Evolutionary conservation across 2,329 filamentous ascomycete species (phyloP).

Genomic region (Teratosphaeria viscida): DNA sequence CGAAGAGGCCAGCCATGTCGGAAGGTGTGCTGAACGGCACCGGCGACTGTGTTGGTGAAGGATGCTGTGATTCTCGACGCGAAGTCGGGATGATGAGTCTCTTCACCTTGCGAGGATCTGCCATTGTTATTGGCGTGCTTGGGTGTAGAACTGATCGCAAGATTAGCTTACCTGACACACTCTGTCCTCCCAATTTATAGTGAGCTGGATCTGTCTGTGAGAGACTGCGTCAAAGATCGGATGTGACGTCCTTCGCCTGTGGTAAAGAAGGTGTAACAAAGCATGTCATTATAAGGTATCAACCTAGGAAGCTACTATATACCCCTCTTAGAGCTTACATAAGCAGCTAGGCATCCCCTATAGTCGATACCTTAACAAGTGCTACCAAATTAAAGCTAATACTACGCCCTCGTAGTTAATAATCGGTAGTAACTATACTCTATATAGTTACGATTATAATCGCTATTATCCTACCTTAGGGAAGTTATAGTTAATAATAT

Average conservation of each 20-base stretch:
- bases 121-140: neutral
- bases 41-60: conserved; percentile 41
- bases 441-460: too few species aligned
- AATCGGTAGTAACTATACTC: too few species aligned
- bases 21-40: conserved; percentile 47
- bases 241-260: neutral
- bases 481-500: too few species aligned
- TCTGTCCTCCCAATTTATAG: neutral
- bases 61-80: conserved; percentile 38
- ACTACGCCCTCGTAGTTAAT: too few species aligned
- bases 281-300: too few species aligned
- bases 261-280: too few species aligned
- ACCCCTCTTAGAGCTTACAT: too few species aligned
- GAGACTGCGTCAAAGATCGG: neutral
- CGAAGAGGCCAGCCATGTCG: conserved; percentile 54
- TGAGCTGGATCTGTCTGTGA: neutral
- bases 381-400: too few species aligned
- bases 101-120: neutral
- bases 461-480: too few species aligned
- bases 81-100: neutral
- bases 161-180: neutral
- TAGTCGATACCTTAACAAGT: too few species aligned
- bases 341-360: too few species aligned
- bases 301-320: too few species aligned
- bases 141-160: neutral